Percentiles rank a stretch among this genome's conserved stretches.
These are phyloP conservation scores for Lodderomyces jiufengensis DNA, from an alignment of 1,139 yeast species.

Conservation along the genomic window DNA sequence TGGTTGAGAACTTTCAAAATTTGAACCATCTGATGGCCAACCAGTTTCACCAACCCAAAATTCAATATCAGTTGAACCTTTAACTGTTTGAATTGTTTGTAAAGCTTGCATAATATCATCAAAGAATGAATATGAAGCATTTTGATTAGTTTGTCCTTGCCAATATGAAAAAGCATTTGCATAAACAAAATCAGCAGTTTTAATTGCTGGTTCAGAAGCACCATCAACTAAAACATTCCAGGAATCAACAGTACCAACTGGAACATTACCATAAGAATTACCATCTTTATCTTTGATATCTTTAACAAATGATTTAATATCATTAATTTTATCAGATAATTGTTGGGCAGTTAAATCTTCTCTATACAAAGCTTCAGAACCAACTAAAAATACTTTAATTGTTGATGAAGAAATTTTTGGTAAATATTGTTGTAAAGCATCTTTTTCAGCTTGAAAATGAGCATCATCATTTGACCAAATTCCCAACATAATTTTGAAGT, in stretches of 20 bases:
- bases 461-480: slow-evolving; percentile 86
- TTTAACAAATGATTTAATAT: slow-evolving; percentile 53
- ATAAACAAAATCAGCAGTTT: slow-evolving; percentile 78
- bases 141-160: slow-evolving; percentile 88
- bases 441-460: slow-evolving; percentile 67
- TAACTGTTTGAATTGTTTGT: slow-evolving; percentile 76
- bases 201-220: slow-evolving; percentile 60
- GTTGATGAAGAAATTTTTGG: slow-evolving; percentile 67
- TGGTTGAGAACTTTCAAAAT: slow-evolving; percentile 63
- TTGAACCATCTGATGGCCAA: slow-evolving; percentile 91
- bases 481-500: slow-evolving; percentile 74
- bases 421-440: slow-evolving; percentile 63
- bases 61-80: slow-evolving; percentile 78
- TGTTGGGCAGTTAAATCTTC: slow-evolving; percentile 67
- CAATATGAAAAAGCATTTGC: slow-evolving; percentile 97
- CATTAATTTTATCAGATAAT: slow-evolving; percentile 60
- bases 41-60: slow-evolving; percentile 99
- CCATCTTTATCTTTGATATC: slow-evolving; percentile 77
- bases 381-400: slow-evolving; percentile 74
- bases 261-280: slow-evolving; percentile 62
- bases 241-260: slow-evolving; percentile 92
- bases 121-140: slow-evolving; percentile 84
- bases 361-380: slow-evolving; percentile 91
- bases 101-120: slow-evolving; percentile 97
- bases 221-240: slow-evolving; percentile 92